A percentile compares a stretch with the other conserved stretches of the same genome.
Evolutionary conservation across 2,329 filamentous ascomycete species (phyloP).

Genomic region (Aureobasidium sp.): DNA sequence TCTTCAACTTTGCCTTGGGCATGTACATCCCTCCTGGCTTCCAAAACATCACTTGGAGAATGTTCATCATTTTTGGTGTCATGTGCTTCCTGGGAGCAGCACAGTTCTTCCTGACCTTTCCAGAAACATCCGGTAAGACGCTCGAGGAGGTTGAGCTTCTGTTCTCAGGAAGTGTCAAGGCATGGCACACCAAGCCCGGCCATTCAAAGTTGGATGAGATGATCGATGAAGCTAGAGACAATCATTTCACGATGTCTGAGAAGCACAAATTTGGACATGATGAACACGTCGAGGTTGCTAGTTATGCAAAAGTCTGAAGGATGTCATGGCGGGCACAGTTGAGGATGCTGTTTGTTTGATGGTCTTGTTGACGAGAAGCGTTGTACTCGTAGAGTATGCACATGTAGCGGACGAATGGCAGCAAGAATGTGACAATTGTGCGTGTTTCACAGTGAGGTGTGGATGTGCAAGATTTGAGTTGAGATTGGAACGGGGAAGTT

Average conservation of each 20-base stretch:
- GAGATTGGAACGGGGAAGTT: slow-evolving; percentile 7
- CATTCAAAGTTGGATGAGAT: slow-evolving; percentile 27
- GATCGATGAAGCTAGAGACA: slow-evolving; percentile 20
- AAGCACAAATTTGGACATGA: background rate
- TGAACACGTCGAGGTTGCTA: slow-evolving; percentile 1
- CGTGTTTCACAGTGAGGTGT: slow-evolving; percentile 4
- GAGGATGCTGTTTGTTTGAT: background rate
- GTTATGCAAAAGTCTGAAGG: slow-evolving; percentile 19
- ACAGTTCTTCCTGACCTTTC: slow-evolving; percentile 42
- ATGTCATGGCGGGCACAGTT: background rate
- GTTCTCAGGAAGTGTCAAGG: slow-evolving; percentile 30
- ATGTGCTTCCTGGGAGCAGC: slow-evolving; percentile 41
- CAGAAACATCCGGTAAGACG: slow-evolving; percentile 34
- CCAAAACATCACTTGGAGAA: slow-evolving; percentile 33
- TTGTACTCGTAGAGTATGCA: background rate
- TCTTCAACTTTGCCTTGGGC: slow-evolving; percentile 55
- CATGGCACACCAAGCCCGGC: slow-evolving; percentile 34
- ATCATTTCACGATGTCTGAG: slow-evolving; percentile 20
- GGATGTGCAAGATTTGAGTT: background rate
- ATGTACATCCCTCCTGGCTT: slow-evolving; percentile 54
- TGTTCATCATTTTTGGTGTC: slow-evolving; percentile 45
- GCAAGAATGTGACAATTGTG: background rate
- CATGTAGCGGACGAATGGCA: background rate
- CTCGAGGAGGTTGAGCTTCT: slow-evolving; percentile 36
- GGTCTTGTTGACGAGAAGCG: background rate